A percentile compares a stretch with the other conserved stretches of the same genome.
Evolutionary conservation across 169 alveolate genomes (phyloP).

Genomic region (Eimeria acervulina): DNA sequence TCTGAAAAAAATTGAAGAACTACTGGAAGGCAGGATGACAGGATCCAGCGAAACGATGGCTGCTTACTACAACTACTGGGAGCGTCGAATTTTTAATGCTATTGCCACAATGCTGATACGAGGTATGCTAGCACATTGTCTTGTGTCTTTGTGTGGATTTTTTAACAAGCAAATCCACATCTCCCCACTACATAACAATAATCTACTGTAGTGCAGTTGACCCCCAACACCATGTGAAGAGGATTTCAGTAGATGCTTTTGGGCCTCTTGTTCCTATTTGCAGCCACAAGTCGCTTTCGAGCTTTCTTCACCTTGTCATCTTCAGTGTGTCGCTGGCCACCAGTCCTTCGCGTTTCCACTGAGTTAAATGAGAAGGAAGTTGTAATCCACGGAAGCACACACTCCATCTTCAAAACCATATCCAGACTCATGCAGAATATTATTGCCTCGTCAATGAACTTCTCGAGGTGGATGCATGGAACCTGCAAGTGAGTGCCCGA

Average conservation of each 20-base stretch:
- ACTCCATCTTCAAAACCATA: constrained; percentile 91
- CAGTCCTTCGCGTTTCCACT: constrained; percentile 85
- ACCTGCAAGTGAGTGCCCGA: constrained; percentile 87
- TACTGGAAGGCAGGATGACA: constrained; percentile 92
- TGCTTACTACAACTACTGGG: constrained; percentile 96
- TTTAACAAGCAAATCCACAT: not conserved
- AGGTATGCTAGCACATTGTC: constrained; percentile 85
- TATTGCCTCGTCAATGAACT: constrained; percentile 90
- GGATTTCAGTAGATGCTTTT: not conserved
- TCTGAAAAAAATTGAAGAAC: constrained; percentile 94
- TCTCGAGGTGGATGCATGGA: constrained; percentile 95
- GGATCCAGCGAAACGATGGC: constrained; percentile 92
- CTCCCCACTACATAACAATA: not conserved
- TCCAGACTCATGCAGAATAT: constrained; percentile 93
- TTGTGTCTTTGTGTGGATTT: not conserved
- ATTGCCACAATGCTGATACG: constrained; percentile 94
- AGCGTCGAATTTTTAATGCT: constrained; percentile 95
- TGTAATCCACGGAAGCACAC: constrained; percentile 92
- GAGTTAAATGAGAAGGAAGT: constrained; percentile 91
- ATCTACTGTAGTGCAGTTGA: not conserved
- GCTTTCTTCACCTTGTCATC: constrained; percentile 84
- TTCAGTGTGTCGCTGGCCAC: constrained; percentile 80
- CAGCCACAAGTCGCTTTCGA: constrained; percentile 88
- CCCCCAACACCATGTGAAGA: not conserved
- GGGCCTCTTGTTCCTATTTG: constrained; percentile 82